These are phyloP conservation scores for Xylaria sp. DNA, from an alignment of 2,329 filamentous ascomycete species.

Conservation along the genomic window DNA sequence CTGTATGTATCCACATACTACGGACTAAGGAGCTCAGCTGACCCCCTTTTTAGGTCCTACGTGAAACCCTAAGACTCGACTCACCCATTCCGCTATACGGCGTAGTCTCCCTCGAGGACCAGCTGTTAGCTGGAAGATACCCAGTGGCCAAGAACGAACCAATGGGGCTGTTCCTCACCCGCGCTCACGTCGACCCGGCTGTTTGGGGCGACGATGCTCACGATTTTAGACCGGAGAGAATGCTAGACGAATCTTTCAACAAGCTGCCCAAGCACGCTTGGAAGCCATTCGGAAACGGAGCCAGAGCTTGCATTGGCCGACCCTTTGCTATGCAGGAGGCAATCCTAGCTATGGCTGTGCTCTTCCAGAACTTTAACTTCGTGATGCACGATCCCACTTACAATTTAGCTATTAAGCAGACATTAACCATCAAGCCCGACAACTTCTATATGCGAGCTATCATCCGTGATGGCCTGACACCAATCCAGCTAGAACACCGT, in stretches of 20 bases:
- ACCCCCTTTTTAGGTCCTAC: constrained; percentile 57
- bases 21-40: constrained; percentile 2
- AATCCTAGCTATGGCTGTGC: constrained; percentile 65
- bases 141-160: constrained; percentile 63
- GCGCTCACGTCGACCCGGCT: constrained; percentile 69
- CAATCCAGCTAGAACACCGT: constrained; percentile 59
- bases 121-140: constrained; percentile 71
- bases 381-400: constrained; percentile 66
- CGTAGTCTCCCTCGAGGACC: constrained; percentile 64
- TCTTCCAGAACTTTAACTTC: constrained; percentile 72
- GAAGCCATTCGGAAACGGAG: constrained; percentile 81
- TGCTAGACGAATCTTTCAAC: constrained; percentile 76
- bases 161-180: constrained; percentile 61
- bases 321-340: constrained; percentile 81
- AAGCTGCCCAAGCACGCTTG: constrained; percentile 71
- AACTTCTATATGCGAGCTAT: constrained; percentile 64
- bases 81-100: constrained; percentile 70
- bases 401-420: constrained; percentile 58
- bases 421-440: constrained; percentile 63
- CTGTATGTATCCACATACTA: constrained; percentile 51
- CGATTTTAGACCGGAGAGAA: constrained; percentile 76
- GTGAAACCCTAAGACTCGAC: constrained; percentile 72
- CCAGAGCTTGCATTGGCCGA: constrained; percentile 76
- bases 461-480: constrained; percentile 58
- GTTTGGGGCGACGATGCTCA: constrained; percentile 74